Percentiles rank a stretch among this genome's conserved stretches.
Evolutionary conservation across 768 basidiomycete genomes (phyloP).

Genomic region (Leccinum variicolor): DNA sequence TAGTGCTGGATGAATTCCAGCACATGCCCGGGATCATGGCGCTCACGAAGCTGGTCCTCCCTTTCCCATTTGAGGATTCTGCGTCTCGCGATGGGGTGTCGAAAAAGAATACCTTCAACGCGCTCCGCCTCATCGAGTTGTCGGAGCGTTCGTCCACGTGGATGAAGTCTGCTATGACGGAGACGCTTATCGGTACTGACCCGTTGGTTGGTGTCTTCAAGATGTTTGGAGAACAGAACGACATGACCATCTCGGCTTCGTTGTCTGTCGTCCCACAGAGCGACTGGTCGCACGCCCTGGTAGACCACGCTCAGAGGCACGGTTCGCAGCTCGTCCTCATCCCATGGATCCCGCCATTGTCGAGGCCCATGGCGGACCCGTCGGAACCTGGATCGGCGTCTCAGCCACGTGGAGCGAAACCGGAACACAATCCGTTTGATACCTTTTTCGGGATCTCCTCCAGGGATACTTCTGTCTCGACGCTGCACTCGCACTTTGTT

Average conservation of each 20-base stretch:
- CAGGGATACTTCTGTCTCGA: slow-evolving; percentile 47
- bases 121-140: slow-evolving; percentile 85
- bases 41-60: slow-evolving; percentile 75
- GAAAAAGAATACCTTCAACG: slow-evolving; percentile 45
- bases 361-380: slow-evolving; percentile 25
- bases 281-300: slow-evolving; percentile 66
- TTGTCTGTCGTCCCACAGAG: slow-evolving; percentile 76
- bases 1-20: slow-evolving; percentile 89
- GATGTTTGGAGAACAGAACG: slow-evolving; percentile 73
- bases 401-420: slow-evolving; percentile 10
- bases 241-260: slow-evolving; percentile 60
- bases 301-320: slow-evolving; percentile 52
- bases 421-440: slow-evolving; percentile 67
- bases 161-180: slow-evolving; percentile 75
- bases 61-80: slow-evolving; percentile 19
- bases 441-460: slow-evolving; percentile 61
- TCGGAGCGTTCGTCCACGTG: slow-evolving; percentile 86
- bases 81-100: background rate
- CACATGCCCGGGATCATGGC: slow-evolving; percentile 90
- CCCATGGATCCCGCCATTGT: slow-evolving; percentile 68
- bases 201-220: slow-evolving; percentile 70
- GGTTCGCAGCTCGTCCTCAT: slow-evolving; percentile 75
- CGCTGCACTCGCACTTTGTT: slow-evolving; percentile 79
- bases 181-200: slow-evolving; percentile 66
- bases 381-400: slow-evolving; percentile 21